Evolutionary conservation across 2,329 filamentous ascomycete genomes (phyloP).

Genomic region (Colletotrichum destructivum): DNA sequence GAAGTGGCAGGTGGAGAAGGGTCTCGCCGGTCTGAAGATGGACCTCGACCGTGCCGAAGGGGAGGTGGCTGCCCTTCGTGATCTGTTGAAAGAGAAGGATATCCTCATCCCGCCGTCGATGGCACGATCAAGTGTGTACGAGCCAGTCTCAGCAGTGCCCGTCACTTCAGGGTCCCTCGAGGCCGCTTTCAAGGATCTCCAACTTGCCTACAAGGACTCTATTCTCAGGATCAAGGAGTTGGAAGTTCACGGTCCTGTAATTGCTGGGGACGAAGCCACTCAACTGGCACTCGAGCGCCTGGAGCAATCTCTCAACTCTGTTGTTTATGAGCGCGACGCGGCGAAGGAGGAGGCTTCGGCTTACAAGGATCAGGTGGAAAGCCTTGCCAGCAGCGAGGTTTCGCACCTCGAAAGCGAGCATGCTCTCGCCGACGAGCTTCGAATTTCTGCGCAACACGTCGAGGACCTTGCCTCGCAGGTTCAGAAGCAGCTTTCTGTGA

Average conservation of each 20-base stretch:
- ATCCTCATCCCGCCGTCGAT: conserved; percentile 78
- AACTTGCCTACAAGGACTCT: conserved; percentile 78
- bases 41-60: conserved; percentile 95
- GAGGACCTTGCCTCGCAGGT: conserved; percentile 87
- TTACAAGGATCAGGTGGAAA: conserved; percentile 74
- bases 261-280: conserved; percentile 69
- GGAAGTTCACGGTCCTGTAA: conserved; percentile 62
- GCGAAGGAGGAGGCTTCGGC: conserved; percentile 75
- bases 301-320: conserved; percentile 77
- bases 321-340: conserved; percentile 80
- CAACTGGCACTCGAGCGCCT: conserved; percentile 75
- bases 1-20: conserved; percentile 97
- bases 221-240: conserved; percentile 77
- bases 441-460: conserved; percentile 81
- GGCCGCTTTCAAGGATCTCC: conserved; percentile 81
- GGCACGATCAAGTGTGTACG: conserved; percentile 57
- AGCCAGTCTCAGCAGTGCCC: conserved; percentile 49
- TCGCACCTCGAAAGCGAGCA: conserved; percentile 72
- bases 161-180: conserved; percentile 81
- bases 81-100: conserved; percentile 85
- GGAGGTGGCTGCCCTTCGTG: conserved; percentile 88
- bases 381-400: conserved; percentile 70
- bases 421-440: conserved; percentile 78
- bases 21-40: conserved; percentile 90
- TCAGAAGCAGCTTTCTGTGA: conserved; percentile 83